phyloP scores from a whole-genome alignment of 495 filamentous ascomycete species.

The Pyrenula aspistea region DNA sequence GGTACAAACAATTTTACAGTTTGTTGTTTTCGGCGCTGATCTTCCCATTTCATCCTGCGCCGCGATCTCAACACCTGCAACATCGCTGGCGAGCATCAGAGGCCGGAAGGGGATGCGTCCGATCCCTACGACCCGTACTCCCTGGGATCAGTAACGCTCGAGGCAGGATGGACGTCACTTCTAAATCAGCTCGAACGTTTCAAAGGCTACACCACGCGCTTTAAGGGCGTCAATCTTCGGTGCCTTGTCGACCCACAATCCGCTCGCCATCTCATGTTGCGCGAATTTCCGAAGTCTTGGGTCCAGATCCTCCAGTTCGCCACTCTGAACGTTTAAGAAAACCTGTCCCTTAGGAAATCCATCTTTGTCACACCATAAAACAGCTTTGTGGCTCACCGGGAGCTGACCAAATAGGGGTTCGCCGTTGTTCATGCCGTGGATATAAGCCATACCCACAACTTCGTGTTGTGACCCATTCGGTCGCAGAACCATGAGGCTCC shows the following conservation, averaged over 20 bases:
- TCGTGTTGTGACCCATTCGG: not conserved
- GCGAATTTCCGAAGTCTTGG: not conserved
- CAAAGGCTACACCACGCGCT: not conserved
- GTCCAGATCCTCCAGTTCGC: not conserved
- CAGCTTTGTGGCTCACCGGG: not conserved
- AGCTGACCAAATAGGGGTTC: constrained; percentile 6
- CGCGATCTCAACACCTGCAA: too few species aligned
- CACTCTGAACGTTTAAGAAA: not conserved
- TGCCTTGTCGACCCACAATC: not conserved
- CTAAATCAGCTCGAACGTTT: not conserved
- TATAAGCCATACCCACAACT: constrained; percentile 7
- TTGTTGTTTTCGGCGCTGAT: too few species aligned
- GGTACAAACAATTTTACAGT: too few species aligned
- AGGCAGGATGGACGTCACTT: not conserved
- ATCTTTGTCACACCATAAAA: not conserved
- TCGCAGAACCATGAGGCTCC: constrained; percentile 3
- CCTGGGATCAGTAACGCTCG: not conserved
- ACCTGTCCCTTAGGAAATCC: not conserved
- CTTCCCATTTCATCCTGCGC: too few species aligned
- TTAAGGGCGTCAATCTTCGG: not conserved
- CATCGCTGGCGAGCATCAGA: too few species aligned
- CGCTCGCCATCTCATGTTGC: not conserved
- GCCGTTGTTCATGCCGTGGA: constrained; percentile 6
- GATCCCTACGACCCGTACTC: too few species aligned
- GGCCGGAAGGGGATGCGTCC: too few species aligned